Evolutionary conservation across 441 rosid genomes (phyloP), one percentile per base, ranked within the genome.

Genomic region (Biscutella laevigata): DNA sequence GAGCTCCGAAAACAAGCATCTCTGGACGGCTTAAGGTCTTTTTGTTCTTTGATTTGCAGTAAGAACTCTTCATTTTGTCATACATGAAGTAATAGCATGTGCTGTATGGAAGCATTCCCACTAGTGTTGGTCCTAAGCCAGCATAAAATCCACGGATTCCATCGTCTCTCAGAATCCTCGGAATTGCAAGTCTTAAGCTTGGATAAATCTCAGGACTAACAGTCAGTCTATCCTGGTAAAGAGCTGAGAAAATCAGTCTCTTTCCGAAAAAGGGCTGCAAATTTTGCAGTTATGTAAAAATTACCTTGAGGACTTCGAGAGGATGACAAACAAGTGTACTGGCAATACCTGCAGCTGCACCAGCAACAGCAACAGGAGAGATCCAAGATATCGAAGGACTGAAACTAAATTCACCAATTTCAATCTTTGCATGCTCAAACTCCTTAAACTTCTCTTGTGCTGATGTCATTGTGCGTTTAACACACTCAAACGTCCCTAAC

Each of bases 41-140:
- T 53, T 86, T 88, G 48, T 83, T 82, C 77, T 84, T 84, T 55
- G 82, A 39, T 41, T 74, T 19, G 58, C 97, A 88, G 58, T 86
- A 88, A 1, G 84, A 61, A n/a, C 53, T 82, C 79, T 92, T 88
- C 65, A 79, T 58, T 4, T 72, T 84, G 68, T 88, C 99, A 34
- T 88, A 86, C 83, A 92, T 79, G 66, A 88, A 92, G 75, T 92
- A 92, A 70, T 74, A 92, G 71, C 97, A 86, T 7, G 99, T 92
- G 73, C 97, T 88, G 64, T 88, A 92, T 0, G 99, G 99, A 72
- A 92, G 95, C 99, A 92, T 92, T 59, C 99, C 99, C 0, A 86
- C 59, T 54, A 92, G 61, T 5, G 99, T 86, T 11, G 99, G 99
- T 45, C 79, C 73, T 53, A 92, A 22, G 30, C 99, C 97, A 15